Percentiles rank a stretch among this genome's conserved stretches.
These are phyloP conservation scores for Arthrobotrys musiformis DNA, from an alignment of 2,329 filamentous ascomycete genomes.

Conservation along the genomic window DNA sequence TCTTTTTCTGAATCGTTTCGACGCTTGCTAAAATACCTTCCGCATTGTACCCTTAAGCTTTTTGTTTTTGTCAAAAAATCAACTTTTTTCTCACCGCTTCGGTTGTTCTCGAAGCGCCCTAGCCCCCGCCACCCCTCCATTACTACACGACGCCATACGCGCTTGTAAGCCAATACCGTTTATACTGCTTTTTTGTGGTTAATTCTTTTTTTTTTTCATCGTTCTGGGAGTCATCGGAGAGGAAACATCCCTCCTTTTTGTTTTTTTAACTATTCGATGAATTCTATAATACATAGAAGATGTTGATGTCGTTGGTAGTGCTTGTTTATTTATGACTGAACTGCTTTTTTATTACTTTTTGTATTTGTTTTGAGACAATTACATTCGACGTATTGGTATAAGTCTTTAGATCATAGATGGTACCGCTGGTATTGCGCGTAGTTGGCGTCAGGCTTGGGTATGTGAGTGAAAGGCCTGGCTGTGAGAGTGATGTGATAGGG, in stretches of 20 bases:
- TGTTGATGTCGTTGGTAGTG: no score
- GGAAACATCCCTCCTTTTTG: constrained; percentile 2
- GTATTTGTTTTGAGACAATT: no score
- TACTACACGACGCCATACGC: neutral
- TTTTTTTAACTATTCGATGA: neutral
- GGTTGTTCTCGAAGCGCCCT: constrained; percentile 1
- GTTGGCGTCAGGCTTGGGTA: no score
- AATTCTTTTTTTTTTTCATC: neutral
- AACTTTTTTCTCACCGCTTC: neutral
- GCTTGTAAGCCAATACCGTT: constrained; percentile 14
- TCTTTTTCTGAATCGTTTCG: neutral
- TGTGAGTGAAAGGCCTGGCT: no score
- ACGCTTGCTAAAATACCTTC: constrained; percentile 18
- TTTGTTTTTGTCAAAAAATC: neutral
- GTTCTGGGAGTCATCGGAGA: constrained; percentile 37
- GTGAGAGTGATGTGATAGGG: no score
- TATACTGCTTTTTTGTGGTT: neutral
- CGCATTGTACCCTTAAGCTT: constrained; percentile 14
- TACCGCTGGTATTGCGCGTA: no score
- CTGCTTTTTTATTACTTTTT: neutral
- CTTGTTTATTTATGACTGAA: neutral
- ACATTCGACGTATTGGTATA: no score
- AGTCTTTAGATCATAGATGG: no score
- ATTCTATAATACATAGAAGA: no score
- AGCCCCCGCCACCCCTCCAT: neutral